Conservation (phyloP, 1,139 yeast species). For the Kodamaea suecica region DNA sequence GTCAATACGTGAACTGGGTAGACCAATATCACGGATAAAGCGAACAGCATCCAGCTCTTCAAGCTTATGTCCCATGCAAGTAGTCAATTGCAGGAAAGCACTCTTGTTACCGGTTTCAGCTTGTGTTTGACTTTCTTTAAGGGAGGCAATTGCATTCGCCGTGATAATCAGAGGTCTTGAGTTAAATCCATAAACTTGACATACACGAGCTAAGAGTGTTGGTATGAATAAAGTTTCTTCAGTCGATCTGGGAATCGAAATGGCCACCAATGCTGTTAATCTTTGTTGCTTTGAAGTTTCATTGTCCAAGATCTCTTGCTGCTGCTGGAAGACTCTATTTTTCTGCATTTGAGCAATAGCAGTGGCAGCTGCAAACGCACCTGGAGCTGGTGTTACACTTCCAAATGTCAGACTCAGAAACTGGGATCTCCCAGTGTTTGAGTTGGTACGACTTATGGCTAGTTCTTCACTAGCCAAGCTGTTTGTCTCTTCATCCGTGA, state of each 20-base stretch:
- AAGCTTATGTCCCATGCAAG: conserved; percentile 13
- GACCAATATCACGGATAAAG: conserved; percentile 45
- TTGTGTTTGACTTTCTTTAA: conserved; percentile 43
- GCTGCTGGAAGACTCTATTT: conserved; percentile 22
- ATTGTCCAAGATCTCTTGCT: conserved; percentile 20
- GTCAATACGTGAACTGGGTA: conserved; percentile 53
- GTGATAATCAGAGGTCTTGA: conserved; percentile 66
- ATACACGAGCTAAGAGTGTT: conserved; percentile 61
- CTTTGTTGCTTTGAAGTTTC: conserved; percentile 47
- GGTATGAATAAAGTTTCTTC: conserved; percentile 76
- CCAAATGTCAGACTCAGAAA: conserved; percentile 29
- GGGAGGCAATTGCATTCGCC: conserved; percentile 65
- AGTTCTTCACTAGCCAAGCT: conserved; percentile 31
- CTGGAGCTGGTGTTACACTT: conserved; percentile 64
- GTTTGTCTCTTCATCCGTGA: conserved; percentile 24
- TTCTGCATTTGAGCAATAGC: conserved; percentile 57
- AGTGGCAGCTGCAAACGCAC: conserved; percentile 72
- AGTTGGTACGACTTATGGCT: conserved; percentile 10
- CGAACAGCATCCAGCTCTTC: conserved; percentile 23
- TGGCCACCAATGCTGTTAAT: conserved; percentile 65
- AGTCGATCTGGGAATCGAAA: conserved; percentile 71
- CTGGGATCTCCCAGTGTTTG: neutral
- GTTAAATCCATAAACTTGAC: conserved; percentile 66
- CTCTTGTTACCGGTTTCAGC: conserved; percentile 13
- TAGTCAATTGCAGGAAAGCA: conserved; percentile 9